phyloP scores from a whole-genome alignment of 169 alveolate species.

The Neospora caninum region DNA sequence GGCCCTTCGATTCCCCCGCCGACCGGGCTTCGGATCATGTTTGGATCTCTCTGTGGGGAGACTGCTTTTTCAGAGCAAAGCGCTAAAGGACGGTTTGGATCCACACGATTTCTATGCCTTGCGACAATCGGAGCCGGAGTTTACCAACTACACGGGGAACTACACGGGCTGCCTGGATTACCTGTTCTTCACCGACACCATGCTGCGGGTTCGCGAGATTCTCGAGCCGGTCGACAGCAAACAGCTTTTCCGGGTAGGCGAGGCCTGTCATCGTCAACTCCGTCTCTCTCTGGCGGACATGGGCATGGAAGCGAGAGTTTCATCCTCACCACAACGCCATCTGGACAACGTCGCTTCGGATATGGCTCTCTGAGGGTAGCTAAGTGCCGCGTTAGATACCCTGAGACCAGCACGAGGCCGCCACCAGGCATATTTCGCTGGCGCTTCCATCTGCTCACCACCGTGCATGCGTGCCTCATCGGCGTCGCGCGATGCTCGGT shows the following conservation, averaged over 20 bases:
- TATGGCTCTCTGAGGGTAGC: too few species aligned
- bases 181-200: slow-evolving; percentile 63
- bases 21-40: background rate
- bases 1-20: background rate
- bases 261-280: background rate
- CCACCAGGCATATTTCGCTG: too few species aligned
- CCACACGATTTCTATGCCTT: background rate
- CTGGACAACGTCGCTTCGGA: too few species aligned
- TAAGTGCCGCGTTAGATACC: too few species aligned
- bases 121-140: slow-evolving; percentile 74
- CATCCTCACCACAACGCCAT: too few species aligned
- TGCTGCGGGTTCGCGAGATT: background rate
- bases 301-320: too few species aligned
- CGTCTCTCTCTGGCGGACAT: too few species aligned
- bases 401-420: too few species aligned
- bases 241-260: slow-evolving; percentile 16
- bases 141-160: slow-evolving; percentile 79
- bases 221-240: slow-evolving; percentile 24
- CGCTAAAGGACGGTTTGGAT: slow-evolving; percentile 6
- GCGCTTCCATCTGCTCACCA: too few species aligned
- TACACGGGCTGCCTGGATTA: slow-evolving; percentile 82
- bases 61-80: background rate
- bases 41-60: too few species aligned
- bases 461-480: too few species aligned
- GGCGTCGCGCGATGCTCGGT: too few species aligned